Evolutionary conservation across 140 eudicot genomes (phyloP), one percentile per base, ranked within the genome.

Genomic region (Senecio squalidus): DNA sequence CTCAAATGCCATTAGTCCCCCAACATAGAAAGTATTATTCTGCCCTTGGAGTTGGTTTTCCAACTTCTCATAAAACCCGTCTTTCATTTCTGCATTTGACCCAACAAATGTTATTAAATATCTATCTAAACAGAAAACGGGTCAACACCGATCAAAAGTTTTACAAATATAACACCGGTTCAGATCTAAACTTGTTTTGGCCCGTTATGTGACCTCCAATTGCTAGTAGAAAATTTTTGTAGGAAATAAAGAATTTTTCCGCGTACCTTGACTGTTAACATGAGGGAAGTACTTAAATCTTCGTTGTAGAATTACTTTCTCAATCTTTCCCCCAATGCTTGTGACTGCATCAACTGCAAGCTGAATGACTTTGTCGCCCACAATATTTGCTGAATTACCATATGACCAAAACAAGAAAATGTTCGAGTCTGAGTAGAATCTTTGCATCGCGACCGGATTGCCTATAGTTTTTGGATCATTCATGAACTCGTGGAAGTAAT

Each of bases 381-480:
- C 41, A 34, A 78, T 64, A 64, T 78, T 14, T 28, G 52, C 47
- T 44, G 77, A 64, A 55, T 78, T 78, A 44, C 84, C 84, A 15
- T 78, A 78, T 0, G 84, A 78, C 84, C 84, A 78, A 69, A 78
- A 78, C 38, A 78, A 18, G 64, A 68, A 78, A n/a, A 78, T 58
- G 6, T 78, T 68, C 0, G 80, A 69, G 40, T 78, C 77, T 25
- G 80, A 44, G 34, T 74, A 78, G 62, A 73, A 78, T 74, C 65
- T 64, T 69, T 78, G 84, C 84, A 78, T 78, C 17, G 80, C 84
- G 0, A 78, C 84, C 5, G 84, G 84, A 45, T 78, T 64, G 36
- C 84, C 80, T 21, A 78, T 69, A 5, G 80, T 33, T 21, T 55
- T 39, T 11, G 84, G 77, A 69, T 74, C 80, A 38, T 78, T 60